Percentiles rank a stretch among this genome's conserved stretches.
phyloP scores from a whole-genome alignment of 768 basidiomycete genomes.

The Floccularia luteovirens region DNA sequence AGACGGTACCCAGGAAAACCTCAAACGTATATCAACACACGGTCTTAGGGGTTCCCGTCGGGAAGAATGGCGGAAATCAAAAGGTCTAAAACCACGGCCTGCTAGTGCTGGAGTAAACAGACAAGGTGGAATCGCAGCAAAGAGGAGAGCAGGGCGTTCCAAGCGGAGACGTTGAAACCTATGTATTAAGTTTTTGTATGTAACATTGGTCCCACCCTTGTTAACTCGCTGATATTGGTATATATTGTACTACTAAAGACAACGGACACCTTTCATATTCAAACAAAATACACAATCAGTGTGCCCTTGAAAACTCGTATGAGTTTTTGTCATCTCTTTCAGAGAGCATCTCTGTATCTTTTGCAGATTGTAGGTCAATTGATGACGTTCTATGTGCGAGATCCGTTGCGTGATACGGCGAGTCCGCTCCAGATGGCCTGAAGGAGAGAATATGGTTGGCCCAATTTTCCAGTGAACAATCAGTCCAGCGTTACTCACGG shows the following conservation, averaged over 20 bases:
- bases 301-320: neutral
- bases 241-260: no score
- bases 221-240: no score
- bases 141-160: constrained; percentile 63
- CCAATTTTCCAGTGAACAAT: neutral
- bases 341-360: constrained; percentile 8
- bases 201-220: constrained; percentile 2
- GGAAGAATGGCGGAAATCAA: constrained; percentile 78
- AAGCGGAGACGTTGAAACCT: constrained; percentile 55
- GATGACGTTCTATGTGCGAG: constrained; percentile 8
- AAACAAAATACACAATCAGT: no score
- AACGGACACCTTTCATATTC: no score
- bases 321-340: neutral
- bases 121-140: constrained; percentile 53
- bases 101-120: constrained; percentile 53
- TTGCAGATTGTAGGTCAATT: constrained; percentile 7
- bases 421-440: constrained; percentile 12
- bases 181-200: constrained; percentile 11
- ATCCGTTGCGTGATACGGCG: constrained; percentile 12
- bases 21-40: constrained; percentile 65
- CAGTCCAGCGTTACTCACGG: constrained; percentile 23
- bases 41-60: constrained; percentile 70
- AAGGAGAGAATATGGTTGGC: neutral
- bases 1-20: no score
- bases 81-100: constrained; percentile 55